Base-by-base conservation (phyloP, 2,329 filamentous ascomycete species). In the Claviceps citrina region DNA sequence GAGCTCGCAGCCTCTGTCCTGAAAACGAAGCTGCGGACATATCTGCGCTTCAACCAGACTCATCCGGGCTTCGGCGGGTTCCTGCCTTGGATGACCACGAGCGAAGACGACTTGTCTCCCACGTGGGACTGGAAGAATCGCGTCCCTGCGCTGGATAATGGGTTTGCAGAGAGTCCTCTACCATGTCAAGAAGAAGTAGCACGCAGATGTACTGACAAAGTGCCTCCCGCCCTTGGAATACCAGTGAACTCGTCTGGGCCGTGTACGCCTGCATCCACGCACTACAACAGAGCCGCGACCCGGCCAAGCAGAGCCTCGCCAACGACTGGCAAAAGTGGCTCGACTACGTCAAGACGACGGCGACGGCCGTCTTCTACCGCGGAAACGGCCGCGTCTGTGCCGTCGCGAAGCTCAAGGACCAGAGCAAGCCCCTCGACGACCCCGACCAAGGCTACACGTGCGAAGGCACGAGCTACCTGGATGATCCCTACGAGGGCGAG, bases 401-500 rank as follows among this genome's bases (percentile, higher is more conserved):
- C 2, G 61, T 64, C 0, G 57, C 59, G 0, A 51, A 45, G 5
- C 56, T 65, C 28, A 50, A 46, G 2, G 50, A 64, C 36, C 59
- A 63, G 46, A 47, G 47, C 2, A 49, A 59, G 1, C 46, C 53
- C 0, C 50, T 61, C 45, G 34, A 47, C 0, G 40, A 57, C 18
- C 32, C 51, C 1, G 38, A 48, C 15, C 55, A 57, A 38, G 44
- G 46, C 1, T 64, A 65, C 45, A 44, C 48, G 26, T 65, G 62
- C 41, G 60, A 65, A 43, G 53, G 50, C 26, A 47, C 42, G 5
- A 47, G 46, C 1, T 50, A 51, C 15, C 51, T 65, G 2, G 56
- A 65, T 32, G 62, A 65, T 38, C 62, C 62, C 1, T 65, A 62
- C 33, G 62, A 65, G 42, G 62, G 62, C 32, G 62, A 65, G 44